These are phyloP conservation scores for Geotrichum restrictum DNA, from an alignment of 1,139 yeast genomes.

Conservation along the genomic window DNA sequence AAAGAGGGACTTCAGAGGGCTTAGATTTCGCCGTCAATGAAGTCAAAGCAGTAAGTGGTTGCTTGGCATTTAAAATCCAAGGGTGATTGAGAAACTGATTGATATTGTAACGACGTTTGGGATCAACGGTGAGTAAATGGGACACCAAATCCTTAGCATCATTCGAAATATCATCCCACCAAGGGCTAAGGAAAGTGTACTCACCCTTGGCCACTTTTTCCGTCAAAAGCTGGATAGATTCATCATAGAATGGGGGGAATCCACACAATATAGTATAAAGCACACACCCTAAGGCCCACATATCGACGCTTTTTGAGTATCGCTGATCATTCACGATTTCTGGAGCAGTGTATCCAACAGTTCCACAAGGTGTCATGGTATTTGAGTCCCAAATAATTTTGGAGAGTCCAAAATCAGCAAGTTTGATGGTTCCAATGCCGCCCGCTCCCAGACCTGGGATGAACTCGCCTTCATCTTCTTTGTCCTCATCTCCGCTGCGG, in stretches of 20 bases:
- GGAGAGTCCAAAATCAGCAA: conserved; percentile 92
- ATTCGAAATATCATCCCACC: conserved; percentile 92
- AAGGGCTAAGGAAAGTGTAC: conserved; percentile 76
- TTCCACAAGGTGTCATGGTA: conserved; percentile 85
- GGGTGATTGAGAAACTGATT: conserved; percentile 79
- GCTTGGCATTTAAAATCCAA: conserved; percentile 53
- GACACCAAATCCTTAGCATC: conserved; percentile 80
- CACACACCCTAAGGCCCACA: conserved; percentile 96
- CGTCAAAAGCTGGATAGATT: conserved; percentile 71
- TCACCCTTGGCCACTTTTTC: conserved; percentile 80
- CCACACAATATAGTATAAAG: conserved; percentile 87
- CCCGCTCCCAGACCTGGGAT: conserved; percentile 81
- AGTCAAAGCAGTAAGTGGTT: conserved; percentile 16
- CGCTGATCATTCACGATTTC: conserved; percentile 84
- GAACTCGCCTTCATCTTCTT: conserved; percentile 84
- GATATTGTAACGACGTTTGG: conserved; percentile 68
- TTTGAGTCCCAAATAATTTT: conserved; percentile 68
- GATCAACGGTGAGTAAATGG: conserved; percentile 76
- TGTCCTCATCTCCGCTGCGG: conserved; percentile 59
- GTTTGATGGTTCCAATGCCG: conserved; percentile 75
- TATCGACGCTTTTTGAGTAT: conserved; percentile 86
- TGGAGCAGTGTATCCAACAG: conserved; percentile 90
- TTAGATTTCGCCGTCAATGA: conserved; percentile 3
- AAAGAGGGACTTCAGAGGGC: conserved; percentile 1
- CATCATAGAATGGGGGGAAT: conserved; percentile 95